A percentile compares a stretch with the other conserved stretches of the same genome.
phyloP scores from a whole-genome alignment of 2,329 filamentous ascomycete species.

The Penicillium expansum region DNA sequence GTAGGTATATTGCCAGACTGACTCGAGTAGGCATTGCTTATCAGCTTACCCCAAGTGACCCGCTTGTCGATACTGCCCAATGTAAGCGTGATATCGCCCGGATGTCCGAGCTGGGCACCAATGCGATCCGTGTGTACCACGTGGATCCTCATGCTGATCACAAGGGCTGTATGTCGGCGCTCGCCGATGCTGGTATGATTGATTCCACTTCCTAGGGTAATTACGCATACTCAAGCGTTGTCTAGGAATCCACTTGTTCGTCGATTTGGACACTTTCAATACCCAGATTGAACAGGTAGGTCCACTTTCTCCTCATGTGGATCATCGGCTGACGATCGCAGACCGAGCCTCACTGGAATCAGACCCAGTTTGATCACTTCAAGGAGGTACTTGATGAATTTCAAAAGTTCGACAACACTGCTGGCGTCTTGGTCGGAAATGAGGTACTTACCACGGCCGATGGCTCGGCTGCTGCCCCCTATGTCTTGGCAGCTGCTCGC shows the following conservation, averaged over 20 bases:
- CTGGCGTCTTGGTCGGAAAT: conserved; percentile 85
- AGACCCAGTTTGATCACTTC: conserved; percentile 67
- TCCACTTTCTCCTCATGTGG: neutral
- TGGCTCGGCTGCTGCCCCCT: conserved; percentile 68
- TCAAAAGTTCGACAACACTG: conserved; percentile 71
- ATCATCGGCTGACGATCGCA: conserved; percentile 30
- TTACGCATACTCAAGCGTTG: neutral
- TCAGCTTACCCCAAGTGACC: conserved; percentile 65
- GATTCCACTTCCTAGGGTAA: neutral
- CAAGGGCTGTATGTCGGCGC: conserved; percentile 74
- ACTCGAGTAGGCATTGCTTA: conserved; percentile 67
- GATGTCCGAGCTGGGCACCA: conserved; percentile 78
- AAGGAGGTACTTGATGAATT: conserved; percentile 73
- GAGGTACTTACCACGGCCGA: conserved; percentile 63
- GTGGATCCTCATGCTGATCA: conserved; percentile 72
- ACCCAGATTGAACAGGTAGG: conserved; percentile 45
- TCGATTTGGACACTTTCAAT: conserved; percentile 66
- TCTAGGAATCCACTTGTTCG: conserved; percentile 64
- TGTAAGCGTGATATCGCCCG: conserved; percentile 71
- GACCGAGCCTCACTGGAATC: conserved; percentile 67
- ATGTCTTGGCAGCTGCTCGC: conserved; percentile 74
- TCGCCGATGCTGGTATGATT: conserved; percentile 68
- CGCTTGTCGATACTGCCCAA: conserved; percentile 71
- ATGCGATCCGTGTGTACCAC: conserved; percentile 85
- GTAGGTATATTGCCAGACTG: conserved; percentile 8